phyloP scores from a whole-genome alignment of 164 flowering plant genomes.

The Kalanchoe fedtschenkoi region DNA sequence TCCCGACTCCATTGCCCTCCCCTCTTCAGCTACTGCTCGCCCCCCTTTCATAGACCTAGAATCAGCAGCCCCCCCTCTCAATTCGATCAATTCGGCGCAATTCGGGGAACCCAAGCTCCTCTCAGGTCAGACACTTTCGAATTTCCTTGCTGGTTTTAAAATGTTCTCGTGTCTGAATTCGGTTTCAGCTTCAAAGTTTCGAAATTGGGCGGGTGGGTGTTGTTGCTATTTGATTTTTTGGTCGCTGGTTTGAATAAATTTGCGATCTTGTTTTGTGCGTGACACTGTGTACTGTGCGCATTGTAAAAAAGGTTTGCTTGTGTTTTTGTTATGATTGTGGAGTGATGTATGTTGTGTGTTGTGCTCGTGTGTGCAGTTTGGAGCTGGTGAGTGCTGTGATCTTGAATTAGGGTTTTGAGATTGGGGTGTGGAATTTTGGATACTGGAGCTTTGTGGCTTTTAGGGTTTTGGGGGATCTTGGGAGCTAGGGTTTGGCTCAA shows the following conservation, averaged over 20 bases:
- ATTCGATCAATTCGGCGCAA: neutral
- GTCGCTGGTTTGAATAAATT: neutral
- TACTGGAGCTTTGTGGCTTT: slow-evolving; percentile 11
- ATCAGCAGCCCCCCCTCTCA: neutral
- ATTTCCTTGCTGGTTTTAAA: no score
- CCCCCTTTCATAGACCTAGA: no score
- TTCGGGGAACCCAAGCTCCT: neutral
- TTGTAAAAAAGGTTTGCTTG: neutral
- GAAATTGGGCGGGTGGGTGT: neutral
- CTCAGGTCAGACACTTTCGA: neutral
- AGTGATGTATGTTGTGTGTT: neutral
- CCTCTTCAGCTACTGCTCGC: neutral
- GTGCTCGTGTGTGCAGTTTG: neutral
- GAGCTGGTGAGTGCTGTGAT: slow-evolving; percentile 7
- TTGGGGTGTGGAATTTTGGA: slow-evolving; percentile 11
- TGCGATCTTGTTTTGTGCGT: neutral
- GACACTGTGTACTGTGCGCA: neutral
- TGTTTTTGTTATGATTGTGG: neutral
- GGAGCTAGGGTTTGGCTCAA: slow-evolving; percentile 24
- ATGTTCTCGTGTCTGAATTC: no score
- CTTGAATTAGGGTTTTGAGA: slow-evolving; percentile 30
- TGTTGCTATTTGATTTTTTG: neutral
- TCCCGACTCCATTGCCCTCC: neutral
- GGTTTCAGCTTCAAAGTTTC: neutral
- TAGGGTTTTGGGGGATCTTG: slow-evolving; percentile 16